Conservation (phyloP, 345 rosid species). For the Lepidium aucheri region DNA sequence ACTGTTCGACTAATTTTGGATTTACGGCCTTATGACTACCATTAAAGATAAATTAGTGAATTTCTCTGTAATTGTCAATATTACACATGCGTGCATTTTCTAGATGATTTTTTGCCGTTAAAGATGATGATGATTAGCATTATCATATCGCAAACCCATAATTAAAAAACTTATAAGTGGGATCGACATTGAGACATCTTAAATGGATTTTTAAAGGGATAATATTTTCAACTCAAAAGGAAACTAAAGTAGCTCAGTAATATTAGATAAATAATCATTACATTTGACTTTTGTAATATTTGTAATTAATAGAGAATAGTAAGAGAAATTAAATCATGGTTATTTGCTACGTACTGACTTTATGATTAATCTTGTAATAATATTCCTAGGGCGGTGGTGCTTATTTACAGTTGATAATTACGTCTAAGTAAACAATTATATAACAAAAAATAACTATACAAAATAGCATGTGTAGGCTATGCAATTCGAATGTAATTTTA, state of each 20-base stretch:
- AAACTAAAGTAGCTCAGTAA: conserved; percentile 1
- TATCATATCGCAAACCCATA: neutral
- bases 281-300: neutral
- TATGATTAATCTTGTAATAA: neutral
- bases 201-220: conserved; percentile 11
- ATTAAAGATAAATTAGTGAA: neutral
- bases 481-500: neutral
- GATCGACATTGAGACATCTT: conserved; percentile 8
- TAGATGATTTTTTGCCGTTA: neutral
- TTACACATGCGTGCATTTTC: neutral
- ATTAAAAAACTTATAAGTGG: conserved; percentile 10
- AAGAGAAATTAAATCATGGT: neutral
- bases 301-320: neutral
- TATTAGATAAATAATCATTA: conserved; percentile 13
- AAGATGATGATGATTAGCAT: neutral
- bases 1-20: neutral
- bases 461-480: neutral
- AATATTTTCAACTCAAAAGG: conserved; percentile 8
- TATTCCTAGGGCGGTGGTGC: conserved; percentile 21
- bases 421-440: neutral
- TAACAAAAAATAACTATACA: neutral
- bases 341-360: neutral
- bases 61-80: neutral
- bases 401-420: conserved; percentile 6
- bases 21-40: neutral